phyloP scores from a whole-genome alignment of 2,329 filamentous ascomycete genomes.

The Aspergillus sp. region DNA sequence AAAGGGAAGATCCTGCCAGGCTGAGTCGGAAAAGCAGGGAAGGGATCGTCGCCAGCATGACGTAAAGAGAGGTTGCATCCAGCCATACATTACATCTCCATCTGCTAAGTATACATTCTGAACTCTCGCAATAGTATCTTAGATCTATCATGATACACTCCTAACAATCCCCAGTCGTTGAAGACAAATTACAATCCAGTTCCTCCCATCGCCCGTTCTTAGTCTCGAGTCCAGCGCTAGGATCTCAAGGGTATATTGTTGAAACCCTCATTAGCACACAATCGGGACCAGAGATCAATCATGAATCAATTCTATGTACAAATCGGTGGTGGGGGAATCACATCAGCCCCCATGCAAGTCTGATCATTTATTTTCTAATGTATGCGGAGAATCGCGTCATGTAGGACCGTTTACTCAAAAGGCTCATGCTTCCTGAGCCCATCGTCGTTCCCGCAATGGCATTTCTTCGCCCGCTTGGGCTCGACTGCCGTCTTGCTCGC shows the following conservation, averaged over 20 bases:
- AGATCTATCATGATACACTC: not conserved
- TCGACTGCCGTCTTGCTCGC: slow-evolving; percentile 65
- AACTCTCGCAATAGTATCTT: not conserved
- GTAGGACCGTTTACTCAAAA: not conserved
- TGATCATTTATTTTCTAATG: too few relatives aligned
- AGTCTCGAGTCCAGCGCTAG: too few relatives aligned
- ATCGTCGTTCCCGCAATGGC: slow-evolving; percentile 74
- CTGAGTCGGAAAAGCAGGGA: not conserved
- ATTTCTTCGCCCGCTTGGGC: slow-evolving; percentile 54
- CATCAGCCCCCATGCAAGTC: too few relatives aligned
- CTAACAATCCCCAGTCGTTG: slow-evolving; percentile 2
- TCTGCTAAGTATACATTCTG: not conserved
- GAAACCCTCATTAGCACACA: not conserved
- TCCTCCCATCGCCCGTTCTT: not conserved
- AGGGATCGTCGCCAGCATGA: not conserved
- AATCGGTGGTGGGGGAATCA: not conserved
- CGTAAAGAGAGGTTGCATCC: not conserved
- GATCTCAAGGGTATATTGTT: not conserved
- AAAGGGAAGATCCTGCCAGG: not conserved
- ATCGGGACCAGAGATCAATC: not conserved
- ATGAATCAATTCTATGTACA: slow-evolving; percentile 1
- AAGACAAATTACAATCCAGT: not conserved
- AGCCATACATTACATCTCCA: not conserved
- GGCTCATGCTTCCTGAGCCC: slow-evolving; percentile 58
- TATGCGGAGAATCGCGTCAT: too few relatives aligned